Base-by-base conservation (phyloP, 305 asterid genomes). In the Stenogyne calaminthoides region DNA sequence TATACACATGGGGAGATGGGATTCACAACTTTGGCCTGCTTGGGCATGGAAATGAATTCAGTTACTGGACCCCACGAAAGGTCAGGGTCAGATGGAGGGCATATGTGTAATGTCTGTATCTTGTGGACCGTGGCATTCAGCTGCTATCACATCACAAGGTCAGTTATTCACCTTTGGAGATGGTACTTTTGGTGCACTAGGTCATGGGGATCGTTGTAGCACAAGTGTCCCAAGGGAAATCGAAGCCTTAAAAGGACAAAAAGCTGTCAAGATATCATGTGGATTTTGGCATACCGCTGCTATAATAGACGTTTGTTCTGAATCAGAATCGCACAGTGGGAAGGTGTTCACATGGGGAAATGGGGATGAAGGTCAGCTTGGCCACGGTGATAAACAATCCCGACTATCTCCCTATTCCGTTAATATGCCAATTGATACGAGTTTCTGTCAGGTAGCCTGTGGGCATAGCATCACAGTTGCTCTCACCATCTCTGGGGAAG, bases 221-320 rank as follows among this genome's bases (percentile, higher is more conserved):
- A 71, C 79, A 72, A 76, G 70, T 65, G 55, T 78, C 73, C 96
- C 96, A 10, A 84, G 82, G 76, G 92, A 86, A 80, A 86, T 90
- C 58, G 88, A 78, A 79, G 65, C 80, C 63, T 81, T 90, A 56
- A 86, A 85, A 71, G 92, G 95, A 77, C 77, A 74, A 52, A 69
- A 74, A 56, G 72, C 87, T 52, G 46, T 84, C 27, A 77, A 70
- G 75, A 85, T 87, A 70, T 81, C 95, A n/a, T 90, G 96, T 72
- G 96, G 96, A 49, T 80, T 82, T 80, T 90, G 96, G 96, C 96
- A 88, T 73, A 85, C 96, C 71, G 96, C 95, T 69, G 96, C 95
- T 22, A 77, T 87, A 67, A 80, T 88, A 67, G 90, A 84, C 74
- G 81, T 74, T 73, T 34, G 69, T 69, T 62, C 79, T 66, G 81